Percentiles rank a stretch among this genome's conserved stretches.
Conservation (phyloP, 331 rosid species). For the Phaseolus coccineus region DNA sequence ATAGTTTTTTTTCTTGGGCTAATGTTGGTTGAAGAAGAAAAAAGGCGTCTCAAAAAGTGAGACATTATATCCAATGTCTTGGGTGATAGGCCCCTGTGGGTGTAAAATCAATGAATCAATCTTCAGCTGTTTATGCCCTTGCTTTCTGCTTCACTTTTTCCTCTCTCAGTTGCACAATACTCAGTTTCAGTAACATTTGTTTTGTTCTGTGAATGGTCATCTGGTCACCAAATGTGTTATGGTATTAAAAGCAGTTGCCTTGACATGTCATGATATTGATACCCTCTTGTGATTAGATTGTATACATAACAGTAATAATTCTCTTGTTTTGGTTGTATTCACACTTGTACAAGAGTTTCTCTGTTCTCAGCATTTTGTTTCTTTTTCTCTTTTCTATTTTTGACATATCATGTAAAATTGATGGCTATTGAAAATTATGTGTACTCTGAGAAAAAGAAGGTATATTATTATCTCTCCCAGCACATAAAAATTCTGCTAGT, state of each 20-base stretch:
- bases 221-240: conserved; percentile 39
- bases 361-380: background rate
- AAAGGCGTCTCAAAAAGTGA: conserved; percentile 40
- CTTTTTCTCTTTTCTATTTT: conserved; percentile 41
- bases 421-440: conserved; percentile 33
- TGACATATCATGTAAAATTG: conserved; percentile 40
- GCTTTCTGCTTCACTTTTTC: conserved; percentile 38
- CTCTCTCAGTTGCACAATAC: conserved; percentile 34
- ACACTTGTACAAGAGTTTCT: conserved; percentile 29
- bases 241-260: conserved; percentile 38
- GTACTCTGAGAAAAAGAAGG: background rate
- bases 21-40: background rate
- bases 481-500: conserved; percentile 28
- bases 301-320: conserved; percentile 44
- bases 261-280: conserved; percentile 44
- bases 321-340: conserved; percentile 53
- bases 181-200: conserved; percentile 53
- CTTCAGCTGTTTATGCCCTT: conserved; percentile 33
- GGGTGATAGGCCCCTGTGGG: conserved; percentile 37
- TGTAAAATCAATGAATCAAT: conserved; percentile 52
- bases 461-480: background rate
- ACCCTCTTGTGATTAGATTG: conserved; percentile 43
- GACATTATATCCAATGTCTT: conserved; percentile 50
- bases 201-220: conserved; percentile 46
- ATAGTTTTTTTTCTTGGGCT: background rate